Base-by-base conservation (phyloP, 2,329 filamentous ascomycete genomes). In the Plenodomus tracheiphilus region DNA sequence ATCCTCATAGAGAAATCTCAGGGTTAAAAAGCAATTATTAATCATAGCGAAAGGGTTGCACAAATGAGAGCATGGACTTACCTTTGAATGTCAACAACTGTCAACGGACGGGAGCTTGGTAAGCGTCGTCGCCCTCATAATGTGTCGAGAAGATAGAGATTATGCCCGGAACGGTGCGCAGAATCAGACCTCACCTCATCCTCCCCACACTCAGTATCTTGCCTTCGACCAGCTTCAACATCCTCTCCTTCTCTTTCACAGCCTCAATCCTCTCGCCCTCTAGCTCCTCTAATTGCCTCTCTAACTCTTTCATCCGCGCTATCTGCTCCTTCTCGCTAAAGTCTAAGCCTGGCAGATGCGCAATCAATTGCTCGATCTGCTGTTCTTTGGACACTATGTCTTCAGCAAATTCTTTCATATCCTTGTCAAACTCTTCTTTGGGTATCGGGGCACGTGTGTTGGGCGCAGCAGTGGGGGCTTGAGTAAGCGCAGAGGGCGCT, bases 381-480 rank as follows among this genome's bases (percentile, higher is more conserved):
- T 92, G 88, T 62, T 91, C 87, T 65, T 92, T 91, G 49, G 88
- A 71, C 49, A 93, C 85, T 20, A 94, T 77, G 67, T 93, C 89
- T 53, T 83, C 82, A 32, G 88, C 87, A 44, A 94, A 78, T 70
- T 93, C 89, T 51, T 84, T 78, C 66, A 91, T 81, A 39, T 86
- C 83, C 2, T 82, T 81, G 46, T 81, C 89, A 42, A 84, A 82
- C 36, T 87, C 84, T 9, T 58, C 53, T 45, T 57, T 50, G 0
- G 43, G 54, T 46, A 49, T 48, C 7, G 65, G 58, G 28, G 6
- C 28, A 32, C 28, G 28, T 32, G 28, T 32, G 28, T 32, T 32
- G 10, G 54, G 46, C 8, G 53, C 51, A 5, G 41, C 43, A 15
- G 41, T 48, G 22, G 55, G 20, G 39, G 41, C 54, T 34, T 58